Conservation (phyloP, 257 asterid species). For the Lithospermum erythrorhizon region DNA sequence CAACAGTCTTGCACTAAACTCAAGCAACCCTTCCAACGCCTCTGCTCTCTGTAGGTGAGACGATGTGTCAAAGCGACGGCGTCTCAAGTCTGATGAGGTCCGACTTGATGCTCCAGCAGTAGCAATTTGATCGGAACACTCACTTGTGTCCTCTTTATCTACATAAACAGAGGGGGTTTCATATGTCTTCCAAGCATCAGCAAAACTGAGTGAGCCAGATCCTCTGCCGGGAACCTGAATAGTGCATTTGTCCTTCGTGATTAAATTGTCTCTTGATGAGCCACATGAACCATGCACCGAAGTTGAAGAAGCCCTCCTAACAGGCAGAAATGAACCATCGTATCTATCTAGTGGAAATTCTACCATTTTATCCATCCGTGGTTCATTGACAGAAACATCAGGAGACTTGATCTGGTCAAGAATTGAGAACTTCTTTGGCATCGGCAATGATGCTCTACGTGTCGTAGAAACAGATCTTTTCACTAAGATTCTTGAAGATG, state of each 20-base stretch:
- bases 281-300: slow-evolving; percentile 32
- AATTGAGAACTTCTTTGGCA: slow-evolving; percentile 32
- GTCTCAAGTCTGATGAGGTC: slow-evolving; percentile 66
- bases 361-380: slow-evolving; percentile 69
- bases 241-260: slow-evolving; percentile 70
- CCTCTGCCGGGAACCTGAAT: slow-evolving; percentile 49
- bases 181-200: slow-evolving; percentile 45
- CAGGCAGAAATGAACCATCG: slow-evolving; percentile 34
- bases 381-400: slow-evolving; percentile 74
- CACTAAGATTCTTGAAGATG: slow-evolving; percentile 36
- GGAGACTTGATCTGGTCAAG: slow-evolving; percentile 42
- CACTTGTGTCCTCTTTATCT: slow-evolving; percentile 47
- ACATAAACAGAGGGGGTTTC: slow-evolving; percentile 23
- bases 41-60: slow-evolving; percentile 79
- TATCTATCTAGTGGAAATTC: slow-evolving; percentile 56
- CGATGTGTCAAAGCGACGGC: slow-evolving; percentile 60
- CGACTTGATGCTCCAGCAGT: slow-evolving; percentile 89
- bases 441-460: slow-evolving; percentile 70
- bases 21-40: slow-evolving; percentile 87
- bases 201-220: slow-evolving; percentile 34
- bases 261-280: slow-evolving; percentile 52
- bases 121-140: slow-evolving; percentile 73
- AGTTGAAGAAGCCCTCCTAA: slow-evolving; percentile 33
- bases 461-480: slow-evolving; percentile 42
- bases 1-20: slow-evolving; percentile 76